Percentiles rank a stretch among this genome's conserved stretches.
phyloP scores from a whole-genome alignment of 2,329 filamentous ascomycete species.

The Aspergillus quadrilineatus region DNA sequence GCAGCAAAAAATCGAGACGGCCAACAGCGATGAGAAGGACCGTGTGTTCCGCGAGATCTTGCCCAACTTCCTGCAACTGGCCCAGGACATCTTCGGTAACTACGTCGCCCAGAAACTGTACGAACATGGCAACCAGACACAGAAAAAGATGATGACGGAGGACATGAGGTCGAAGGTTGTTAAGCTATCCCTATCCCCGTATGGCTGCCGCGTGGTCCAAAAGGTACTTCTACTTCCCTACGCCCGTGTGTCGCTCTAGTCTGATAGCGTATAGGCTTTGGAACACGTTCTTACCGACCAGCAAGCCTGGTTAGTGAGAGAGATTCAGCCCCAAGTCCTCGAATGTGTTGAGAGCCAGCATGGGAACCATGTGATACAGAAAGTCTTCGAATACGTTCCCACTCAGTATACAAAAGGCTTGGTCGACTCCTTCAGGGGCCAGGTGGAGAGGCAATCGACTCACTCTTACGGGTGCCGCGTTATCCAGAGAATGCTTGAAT shows the following conservation, averaged over 20 bases:
- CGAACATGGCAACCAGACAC: slow-evolving; percentile 88
- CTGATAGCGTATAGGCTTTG: slow-evolving; percentile 63
- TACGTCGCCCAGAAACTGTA: slow-evolving; percentile 99
- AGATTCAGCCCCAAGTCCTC: slow-evolving; percentile 74
- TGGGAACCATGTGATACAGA: slow-evolving; percentile 95
- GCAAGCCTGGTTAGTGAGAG: slow-evolving; percentile 77
- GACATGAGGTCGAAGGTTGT: slow-evolving; percentile 86
- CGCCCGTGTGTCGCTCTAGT: background rate
- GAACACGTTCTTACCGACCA: slow-evolving; percentile 91
- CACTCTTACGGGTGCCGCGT: slow-evolving; percentile 90
- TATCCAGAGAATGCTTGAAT: slow-evolving; percentile 86
- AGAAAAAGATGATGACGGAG: slow-evolving; percentile 82
- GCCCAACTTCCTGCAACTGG: slow-evolving; percentile 78
- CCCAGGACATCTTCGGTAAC: slow-evolving; percentile 97
- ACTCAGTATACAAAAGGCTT: slow-evolving; percentile 80
- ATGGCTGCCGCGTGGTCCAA: slow-evolving; percentile 92
- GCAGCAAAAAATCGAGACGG: slow-evolving; percentile 84
- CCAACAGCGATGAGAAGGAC: slow-evolving; percentile 95
- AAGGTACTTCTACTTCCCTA: slow-evolving; percentile 59
- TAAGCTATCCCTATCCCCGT: slow-evolving; percentile 79
- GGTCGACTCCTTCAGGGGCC: slow-evolving; percentile 73
- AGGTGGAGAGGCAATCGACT: slow-evolving; percentile 70
- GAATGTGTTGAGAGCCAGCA: slow-evolving; percentile 82
- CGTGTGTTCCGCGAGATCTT: slow-evolving; percentile 84
- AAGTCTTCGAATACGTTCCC: slow-evolving; percentile 79